Evolutionary conservation across 148 eudicot species (phyloP).

Genomic region (Amaranthus hypochondriacus): DNA sequence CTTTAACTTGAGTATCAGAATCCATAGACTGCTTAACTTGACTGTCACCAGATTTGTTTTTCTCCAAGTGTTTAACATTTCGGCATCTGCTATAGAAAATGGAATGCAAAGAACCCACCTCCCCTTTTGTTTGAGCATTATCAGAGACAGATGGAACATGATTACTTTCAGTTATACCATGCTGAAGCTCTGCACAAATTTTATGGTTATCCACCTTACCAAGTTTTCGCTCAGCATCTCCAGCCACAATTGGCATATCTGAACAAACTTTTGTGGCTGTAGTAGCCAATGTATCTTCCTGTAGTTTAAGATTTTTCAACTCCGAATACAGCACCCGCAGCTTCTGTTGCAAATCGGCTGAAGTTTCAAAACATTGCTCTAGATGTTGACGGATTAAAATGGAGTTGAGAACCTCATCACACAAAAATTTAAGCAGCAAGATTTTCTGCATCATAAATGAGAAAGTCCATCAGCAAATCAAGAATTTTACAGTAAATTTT

Average conservation of each 20-base stretch:
- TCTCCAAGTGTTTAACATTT: constrained; percentile 17
- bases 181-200: constrained; percentile 18
- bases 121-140: constrained; percentile 16
- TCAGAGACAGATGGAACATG: constrained; percentile 12
- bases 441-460: constrained; percentile 40
- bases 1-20: constrained; percentile 20
- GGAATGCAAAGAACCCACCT: not conserved
- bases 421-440: constrained; percentile 45
- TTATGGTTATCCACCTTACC: constrained; percentile 18
- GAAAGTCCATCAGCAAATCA: not conserved
- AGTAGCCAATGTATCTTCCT: constrained; percentile 39
- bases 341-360: constrained; percentile 51
- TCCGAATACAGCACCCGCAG: constrained; percentile 43
- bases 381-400: constrained; percentile 48
- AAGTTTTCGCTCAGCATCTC: constrained; percentile 18
- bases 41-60: constrained; percentile 18
- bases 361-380: constrained; percentile 43
- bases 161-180: constrained; percentile 19
- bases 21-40: constrained; percentile 27
- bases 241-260: constrained; percentile 13
- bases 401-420: constrained; percentile 57
- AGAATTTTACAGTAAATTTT: not conserved
- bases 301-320: constrained; percentile 41
- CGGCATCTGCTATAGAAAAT: not conserved
- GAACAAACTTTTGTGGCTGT: constrained; percentile 27